Evolutionary conservation across 1,284 basidiomycete genomes (phyloP), one percentile per base, ranked within the genome.

Genomic region (Ganoderma multipileum): DNA sequence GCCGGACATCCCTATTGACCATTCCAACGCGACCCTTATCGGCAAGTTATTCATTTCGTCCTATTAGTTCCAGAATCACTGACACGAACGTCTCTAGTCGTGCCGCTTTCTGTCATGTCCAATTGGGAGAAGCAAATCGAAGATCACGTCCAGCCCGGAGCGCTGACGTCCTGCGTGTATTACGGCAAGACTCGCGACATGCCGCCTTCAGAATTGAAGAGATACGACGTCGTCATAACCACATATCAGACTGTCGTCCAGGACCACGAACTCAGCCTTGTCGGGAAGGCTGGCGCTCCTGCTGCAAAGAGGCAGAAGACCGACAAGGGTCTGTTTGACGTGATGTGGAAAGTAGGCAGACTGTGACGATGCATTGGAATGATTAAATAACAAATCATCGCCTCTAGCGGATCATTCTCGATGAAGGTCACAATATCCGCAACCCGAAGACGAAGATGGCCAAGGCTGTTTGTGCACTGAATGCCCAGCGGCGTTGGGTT

Each of bases 101-200:
- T 89, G 23, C 96, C 96, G 0, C 86, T 97, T 23, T 96, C 94
- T 0, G 89, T 97, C 1, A 80, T 97, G 7, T 95, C 93, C 16
- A 97, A 97, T 76, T 97, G 95, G 95, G 91, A 94, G 76, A 92
- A 94, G 74, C 96, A 97, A 78, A 90, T 97, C 42, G 78, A 85
- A 36, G 95, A 96, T 65, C 95, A 96, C 72, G 89, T 93, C 66
- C 81, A 80, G 12, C 82, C 82, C 28, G 89, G 87, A 6, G 78
- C 84, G 1, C 76, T 96, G 33, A 85, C 84, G 0, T 82, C 78
- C 59, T 91, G 87, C 75, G 83, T 90, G 9, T 96, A 96, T 78
- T 91, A 95, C 71, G 92, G 93, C 28, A 80, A 85, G 7, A 87
- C 84, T n/a, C 89, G 91, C 61, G 84, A 85, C 12, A 81, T 93